Evolutionary conservation across 331 rosid species (phyloP).

Genomic region (Saraca asoca): DNA sequence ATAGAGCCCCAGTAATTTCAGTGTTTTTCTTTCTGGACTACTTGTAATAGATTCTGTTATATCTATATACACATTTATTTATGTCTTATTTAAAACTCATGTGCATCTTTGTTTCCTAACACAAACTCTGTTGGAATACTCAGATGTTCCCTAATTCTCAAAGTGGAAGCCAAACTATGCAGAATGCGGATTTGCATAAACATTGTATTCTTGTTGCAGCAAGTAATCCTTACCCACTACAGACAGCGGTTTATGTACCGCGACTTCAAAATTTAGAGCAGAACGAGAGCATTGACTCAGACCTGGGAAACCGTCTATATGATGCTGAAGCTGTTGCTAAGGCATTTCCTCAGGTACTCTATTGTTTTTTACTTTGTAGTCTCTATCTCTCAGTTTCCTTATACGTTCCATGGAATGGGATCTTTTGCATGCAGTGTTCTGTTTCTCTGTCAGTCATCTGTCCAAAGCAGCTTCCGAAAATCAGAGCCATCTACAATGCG

Average conservation of each 20-base stretch:
- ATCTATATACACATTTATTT: not conserved
- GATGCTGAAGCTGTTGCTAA: conserved; percentile 93
- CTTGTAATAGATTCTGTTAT: conserved; percentile 5
- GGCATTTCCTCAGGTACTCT: conserved; percentile 74
- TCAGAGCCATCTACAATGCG: conserved; percentile 76
- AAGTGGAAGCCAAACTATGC: conserved; percentile 78
- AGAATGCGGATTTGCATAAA: conserved; percentile 71
- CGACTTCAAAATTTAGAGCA: conserved; percentile 69
- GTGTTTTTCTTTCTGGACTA: conserved; percentile 1
- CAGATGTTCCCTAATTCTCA: conserved; percentile 79
- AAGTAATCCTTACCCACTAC: conserved; percentile 86
- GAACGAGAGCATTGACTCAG: conserved; percentile 68
- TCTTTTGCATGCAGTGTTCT: conserved; percentile 67
- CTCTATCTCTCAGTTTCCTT: conserved; percentile 15
- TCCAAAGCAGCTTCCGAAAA: conserved; percentile 86
- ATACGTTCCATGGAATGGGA: conserved; percentile 23
- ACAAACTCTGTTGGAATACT: conserved; percentile 31
- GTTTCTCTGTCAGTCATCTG: conserved; percentile 88
- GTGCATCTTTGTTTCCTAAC: not conserved
- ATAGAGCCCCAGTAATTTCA: not conserved
- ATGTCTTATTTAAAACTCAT: conserved; percentile 10
- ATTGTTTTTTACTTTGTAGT: conserved; percentile 9
- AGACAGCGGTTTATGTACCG: conserved; percentile 87
- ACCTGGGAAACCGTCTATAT: conserved; percentile 64
- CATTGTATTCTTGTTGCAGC: conserved; percentile 94